phyloP scores from a whole-genome alignment of 192 early-diverging fungal genomes.

The Phlyctochytrium arcticum region DNA sequence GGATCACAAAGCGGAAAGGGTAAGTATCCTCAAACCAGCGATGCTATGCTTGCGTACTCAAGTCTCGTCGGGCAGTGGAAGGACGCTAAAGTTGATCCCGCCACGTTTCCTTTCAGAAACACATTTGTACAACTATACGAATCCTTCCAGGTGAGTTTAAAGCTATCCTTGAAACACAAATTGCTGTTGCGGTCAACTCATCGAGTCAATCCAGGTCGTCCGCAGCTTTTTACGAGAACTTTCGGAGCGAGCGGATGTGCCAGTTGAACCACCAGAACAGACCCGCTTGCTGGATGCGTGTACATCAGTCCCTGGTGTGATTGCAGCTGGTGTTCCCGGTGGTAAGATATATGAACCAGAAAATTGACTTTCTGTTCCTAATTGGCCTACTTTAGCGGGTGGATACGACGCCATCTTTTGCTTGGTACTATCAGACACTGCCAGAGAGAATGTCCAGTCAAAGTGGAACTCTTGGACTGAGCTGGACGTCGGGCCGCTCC shows the following conservation, averaged over 20 bases:
- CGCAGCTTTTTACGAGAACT: slow-evolving; percentile 69
- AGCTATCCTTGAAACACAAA: too few species aligned
- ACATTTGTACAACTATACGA: slow-evolving; percentile 30
- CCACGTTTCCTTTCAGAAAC: not conserved
- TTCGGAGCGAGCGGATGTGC: slow-evolving; percentile 67
- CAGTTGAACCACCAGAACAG: slow-evolving; percentile 88
- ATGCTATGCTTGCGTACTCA: too few species aligned
- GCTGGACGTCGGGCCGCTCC: slow-evolving; percentile 77
- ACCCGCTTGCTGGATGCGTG: slow-evolving; percentile 83
- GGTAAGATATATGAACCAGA: slow-evolving; percentile 40
- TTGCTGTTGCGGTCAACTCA: too few species aligned
- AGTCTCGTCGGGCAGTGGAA: too few species aligned
- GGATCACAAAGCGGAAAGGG: too few species aligned
- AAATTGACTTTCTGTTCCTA: not conserved
- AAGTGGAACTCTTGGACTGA: slow-evolving; percentile 61
- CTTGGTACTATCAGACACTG: slow-evolving; percentile 40
- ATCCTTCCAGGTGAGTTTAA: slow-evolving; percentile 39
- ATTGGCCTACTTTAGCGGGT: slow-evolving; percentile 67
- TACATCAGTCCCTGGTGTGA: slow-evolving; percentile 69
- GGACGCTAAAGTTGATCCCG: too few species aligned
- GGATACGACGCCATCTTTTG: slow-evolving; percentile 98
- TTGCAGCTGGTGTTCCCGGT: slow-evolving; percentile 94
- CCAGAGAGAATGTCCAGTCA: slow-evolving; percentile 11
- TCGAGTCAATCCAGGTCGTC: too few species aligned
- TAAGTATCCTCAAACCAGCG: too few species aligned